Base-by-base conservation (phyloP, 2,329 filamentous ascomycete genomes). In the Cladosporium oxysporum region DNA sequence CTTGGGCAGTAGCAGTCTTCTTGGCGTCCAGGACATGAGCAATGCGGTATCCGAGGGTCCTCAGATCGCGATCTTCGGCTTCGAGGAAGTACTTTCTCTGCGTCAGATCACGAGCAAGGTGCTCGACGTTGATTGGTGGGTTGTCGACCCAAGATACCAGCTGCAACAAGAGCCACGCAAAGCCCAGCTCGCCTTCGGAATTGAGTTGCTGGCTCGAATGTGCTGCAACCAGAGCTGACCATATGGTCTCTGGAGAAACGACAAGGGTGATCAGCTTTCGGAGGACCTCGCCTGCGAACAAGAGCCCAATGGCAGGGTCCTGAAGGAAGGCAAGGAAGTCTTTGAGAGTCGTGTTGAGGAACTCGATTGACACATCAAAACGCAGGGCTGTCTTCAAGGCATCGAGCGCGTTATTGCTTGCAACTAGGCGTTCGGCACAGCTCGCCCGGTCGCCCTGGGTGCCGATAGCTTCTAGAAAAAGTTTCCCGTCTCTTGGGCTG, bases 211-310 rank as follows among this genome's bases (percentile, higher is more conserved):
- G 67, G 7, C 71, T 57, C 33, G 72, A 49, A 33, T 76, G 71
- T 5, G 73, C 72, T 0, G 75, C 66, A 23, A 84, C 49, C 1
- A 87, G 70, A 0, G 80, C 78, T 18, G 80, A 78, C 87, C 87
- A 89, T 14, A 88, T 78, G 0, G 83, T 83, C 0, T 82, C 81
- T 0, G 87, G 87, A 1, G 85, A 76, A 1, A 84, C 74, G 3
- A 88, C 76, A 0, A 77, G 74, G 0, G 78, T 67, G 1, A 88
- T 71, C 2, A 88, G 58, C 16, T 80, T 76, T 35, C 78, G 75
- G 2, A 88, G 75, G 47, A 86, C 79, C 14, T 82, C 76, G 0
- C 86, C 86, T 59, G 80, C 79, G 63, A 79, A 82, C 2, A 87
- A 71, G 31, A 79, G 75, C 66, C 84, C 85, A 55, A 88, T 69